Conservation (phyloP, 352 stramenopile species). For the Globisporangium solare region DNA sequence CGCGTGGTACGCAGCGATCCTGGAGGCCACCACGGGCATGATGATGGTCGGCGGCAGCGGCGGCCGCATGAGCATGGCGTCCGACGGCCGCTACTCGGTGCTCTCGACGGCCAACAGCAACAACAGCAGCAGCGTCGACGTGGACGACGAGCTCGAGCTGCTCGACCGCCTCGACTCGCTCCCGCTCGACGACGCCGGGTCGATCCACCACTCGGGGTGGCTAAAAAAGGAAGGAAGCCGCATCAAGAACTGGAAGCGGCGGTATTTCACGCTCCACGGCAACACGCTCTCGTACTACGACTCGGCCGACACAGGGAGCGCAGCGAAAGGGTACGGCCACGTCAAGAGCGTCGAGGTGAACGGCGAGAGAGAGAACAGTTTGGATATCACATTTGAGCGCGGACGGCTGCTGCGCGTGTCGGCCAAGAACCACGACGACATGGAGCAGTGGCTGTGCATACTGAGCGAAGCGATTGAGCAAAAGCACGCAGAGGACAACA, state of each 20-base stretch:
- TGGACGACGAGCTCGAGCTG: constrained; percentile 52
- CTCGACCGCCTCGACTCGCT: constrained; percentile 53
- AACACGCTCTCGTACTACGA: constrained; percentile 83
- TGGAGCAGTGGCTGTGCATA: constrained; percentile 72
- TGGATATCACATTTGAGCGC: constrained; percentile 78
- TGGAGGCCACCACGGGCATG: constrained; percentile 45
- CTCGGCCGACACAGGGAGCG: constrained; percentile 62
- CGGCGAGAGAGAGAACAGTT: constrained; percentile 41
- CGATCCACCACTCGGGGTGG: constrained; percentile 73
- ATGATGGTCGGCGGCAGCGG: constrained; percentile 8
- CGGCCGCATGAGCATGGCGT: constrained; percentile 13
- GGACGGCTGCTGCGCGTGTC: constrained; percentile 68
- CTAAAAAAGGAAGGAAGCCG: constrained; percentile 73
- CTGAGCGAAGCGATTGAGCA: constrained; percentile 70
- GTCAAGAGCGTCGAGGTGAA: constrained; percentile 75
- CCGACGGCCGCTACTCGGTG: constrained; percentile 36
- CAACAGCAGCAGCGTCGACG: constrained; percentile 27
- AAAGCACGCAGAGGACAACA: constrained; percentile 48
- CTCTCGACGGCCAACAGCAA: constrained; percentile 24
- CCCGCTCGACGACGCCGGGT: constrained; percentile 38
- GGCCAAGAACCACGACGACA: constrained; percentile 50
- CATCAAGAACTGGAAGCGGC: constrained; percentile 79
- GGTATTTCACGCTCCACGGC: constrained; percentile 74
- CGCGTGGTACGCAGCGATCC: constrained; percentile 71
- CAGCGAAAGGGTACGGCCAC: constrained; percentile 78